A percentile compares a stretch with the other conserved stretches of the same genome.
Evolutionary conservation across 495 filamentous ascomycete species (phyloP).

Genomic region (Lasiosphaeria miniovina): DNA sequence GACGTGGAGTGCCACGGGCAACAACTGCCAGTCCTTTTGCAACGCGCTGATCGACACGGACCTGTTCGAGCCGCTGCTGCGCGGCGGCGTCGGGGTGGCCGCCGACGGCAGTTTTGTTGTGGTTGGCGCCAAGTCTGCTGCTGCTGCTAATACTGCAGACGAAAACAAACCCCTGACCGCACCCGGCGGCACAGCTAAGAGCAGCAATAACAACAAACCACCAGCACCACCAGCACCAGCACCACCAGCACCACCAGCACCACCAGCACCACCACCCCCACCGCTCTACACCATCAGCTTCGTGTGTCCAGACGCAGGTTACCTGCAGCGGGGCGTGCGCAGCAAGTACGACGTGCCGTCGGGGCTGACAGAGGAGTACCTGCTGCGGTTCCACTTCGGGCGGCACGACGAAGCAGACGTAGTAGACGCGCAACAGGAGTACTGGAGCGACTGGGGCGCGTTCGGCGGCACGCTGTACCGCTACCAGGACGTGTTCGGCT

Average conservation of each 20-base stretch:
- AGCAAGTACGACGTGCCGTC: slow-evolving; percentile 39
- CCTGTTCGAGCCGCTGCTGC: slow-evolving; percentile 32
- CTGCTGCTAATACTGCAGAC: neutral
- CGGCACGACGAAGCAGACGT: slow-evolving; percentile 39
- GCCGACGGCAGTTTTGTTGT: no score
- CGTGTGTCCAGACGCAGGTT: slow-evolving; percentile 21
- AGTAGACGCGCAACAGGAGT: slow-evolving; percentile 39
- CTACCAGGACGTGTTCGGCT: slow-evolving; percentile 40
- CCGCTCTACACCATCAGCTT: slow-evolving; percentile 40
- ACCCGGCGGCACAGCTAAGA: no score
- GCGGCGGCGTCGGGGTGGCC: slow-evolving; percentile 10
- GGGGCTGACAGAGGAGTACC: slow-evolving; percentile 43
- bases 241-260: neutral
- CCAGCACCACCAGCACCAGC: neutral
- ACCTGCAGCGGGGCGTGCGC: slow-evolving; percentile 11
- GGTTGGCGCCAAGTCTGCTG: neutral
- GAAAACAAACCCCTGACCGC: neutral
- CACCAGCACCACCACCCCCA: neutral
- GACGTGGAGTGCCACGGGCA: slow-evolving; percentile 24
- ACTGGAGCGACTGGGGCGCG: slow-evolving; percentile 46
- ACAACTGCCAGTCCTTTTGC: slow-evolving; percentile 39
- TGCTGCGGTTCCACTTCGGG: slow-evolving; percentile 28
- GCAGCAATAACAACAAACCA: neutral
- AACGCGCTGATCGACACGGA: slow-evolving; percentile 28
- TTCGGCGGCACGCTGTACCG: slow-evolving; percentile 36